Conservation (phyloP, 2,329 filamentous ascomycete genomes). For the Chaetothyriales sp. region DNA sequence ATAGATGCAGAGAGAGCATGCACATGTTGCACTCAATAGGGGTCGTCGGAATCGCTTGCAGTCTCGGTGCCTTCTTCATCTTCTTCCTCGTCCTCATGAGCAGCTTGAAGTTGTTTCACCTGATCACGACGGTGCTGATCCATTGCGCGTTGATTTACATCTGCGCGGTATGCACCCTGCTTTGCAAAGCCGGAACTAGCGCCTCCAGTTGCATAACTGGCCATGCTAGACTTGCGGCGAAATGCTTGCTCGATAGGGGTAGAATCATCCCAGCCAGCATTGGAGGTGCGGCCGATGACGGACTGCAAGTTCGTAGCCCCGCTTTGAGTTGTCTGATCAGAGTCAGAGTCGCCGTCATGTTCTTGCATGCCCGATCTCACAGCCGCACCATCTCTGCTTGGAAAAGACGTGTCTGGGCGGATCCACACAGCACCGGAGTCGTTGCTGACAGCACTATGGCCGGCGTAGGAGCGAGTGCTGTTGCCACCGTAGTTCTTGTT, state of each 20-base stretch:
- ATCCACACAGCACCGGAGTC: not conserved
- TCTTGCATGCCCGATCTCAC: not conserved
- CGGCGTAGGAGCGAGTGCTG: not conserved
- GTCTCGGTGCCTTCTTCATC: not conserved
- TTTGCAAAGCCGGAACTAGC: not conserved
- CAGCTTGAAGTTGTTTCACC: constrained; percentile 1
- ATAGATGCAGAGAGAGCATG: too few relatives aligned
- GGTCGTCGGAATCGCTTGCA: not conserved
- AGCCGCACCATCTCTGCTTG: not conserved
- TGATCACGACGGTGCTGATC: constrained; percentile 4
- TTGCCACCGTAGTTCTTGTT: not conserved
- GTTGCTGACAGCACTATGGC: not conserved
- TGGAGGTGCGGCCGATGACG: not conserved
- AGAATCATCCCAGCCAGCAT: not conserved
- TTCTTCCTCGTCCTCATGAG: not conserved
- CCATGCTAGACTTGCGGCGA: not conserved
- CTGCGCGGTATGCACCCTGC: not conserved
- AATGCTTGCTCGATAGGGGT: not conserved
- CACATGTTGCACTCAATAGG: not conserved
- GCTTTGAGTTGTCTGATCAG: not conserved
- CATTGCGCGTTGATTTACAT: not conserved
- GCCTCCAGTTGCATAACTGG: not conserved
- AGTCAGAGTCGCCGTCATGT: not conserved
- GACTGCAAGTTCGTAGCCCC: not conserved
- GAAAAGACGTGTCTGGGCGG: not conserved